Evolutionary conservation across 148 eudicot genomes (phyloP).

Genomic region (Oxyria digyna): DNA sequence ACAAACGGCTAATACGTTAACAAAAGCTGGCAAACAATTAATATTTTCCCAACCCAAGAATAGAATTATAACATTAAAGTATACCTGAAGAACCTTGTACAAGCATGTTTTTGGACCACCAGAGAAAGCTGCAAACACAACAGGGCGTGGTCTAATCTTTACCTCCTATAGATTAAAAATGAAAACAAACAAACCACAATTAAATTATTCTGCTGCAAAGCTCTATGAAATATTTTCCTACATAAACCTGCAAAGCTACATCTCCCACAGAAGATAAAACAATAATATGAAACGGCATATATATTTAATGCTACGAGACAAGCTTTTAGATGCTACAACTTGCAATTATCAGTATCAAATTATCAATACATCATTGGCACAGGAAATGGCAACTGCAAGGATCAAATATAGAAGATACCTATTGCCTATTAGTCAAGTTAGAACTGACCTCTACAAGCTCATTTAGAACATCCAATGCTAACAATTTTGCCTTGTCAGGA

Average conservation of each 20-base stretch:
- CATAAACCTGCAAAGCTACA: not conserved
- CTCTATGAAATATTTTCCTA: not conserved
- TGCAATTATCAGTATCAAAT: not conserved
- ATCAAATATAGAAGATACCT: not conserved
- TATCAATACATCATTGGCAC: not conserved
- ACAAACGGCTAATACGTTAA: not conserved
- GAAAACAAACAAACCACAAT: not conserved
- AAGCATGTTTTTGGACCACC: slow-evolving; percentile 95
- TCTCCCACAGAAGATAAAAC: not conserved
- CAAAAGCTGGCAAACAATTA: not conserved
- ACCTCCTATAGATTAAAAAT: slow-evolving; percentile 45
- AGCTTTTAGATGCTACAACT: not conserved
- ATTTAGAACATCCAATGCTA: slow-evolving; percentile 55
- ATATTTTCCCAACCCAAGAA: not conserved
- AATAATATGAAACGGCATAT: not conserved
- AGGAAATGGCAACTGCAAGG: not conserved
- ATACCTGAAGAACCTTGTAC: slow-evolving; percentile 93
- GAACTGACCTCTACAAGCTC: slow-evolving; percentile 69
- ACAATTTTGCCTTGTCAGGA: slow-evolving; percentile 61
- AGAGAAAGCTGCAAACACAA: slow-evolving; percentile 86
- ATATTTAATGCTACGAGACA: not conserved
- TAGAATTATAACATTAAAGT: slow-evolving; percentile 6
- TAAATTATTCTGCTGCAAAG: not conserved
- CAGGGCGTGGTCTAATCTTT: slow-evolving; percentile 54
- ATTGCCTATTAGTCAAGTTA: not conserved